These are phyloP conservation scores for Candida chilensis DNA, from an alignment of 805 yeast genomes.

Conservation along the genomic window DNA sequence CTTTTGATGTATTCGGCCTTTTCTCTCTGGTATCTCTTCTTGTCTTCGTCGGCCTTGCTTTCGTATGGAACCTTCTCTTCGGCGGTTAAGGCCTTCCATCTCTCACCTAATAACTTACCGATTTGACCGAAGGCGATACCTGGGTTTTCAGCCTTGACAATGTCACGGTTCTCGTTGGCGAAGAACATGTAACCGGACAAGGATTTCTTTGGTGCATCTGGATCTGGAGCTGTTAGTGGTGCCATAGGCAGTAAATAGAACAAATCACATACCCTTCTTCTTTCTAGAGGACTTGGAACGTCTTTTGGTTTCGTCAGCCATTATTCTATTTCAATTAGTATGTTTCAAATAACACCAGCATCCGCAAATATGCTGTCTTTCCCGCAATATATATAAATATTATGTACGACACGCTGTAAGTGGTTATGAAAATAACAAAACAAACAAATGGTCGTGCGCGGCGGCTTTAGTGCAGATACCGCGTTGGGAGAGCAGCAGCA, in stretches of 20 bases:
- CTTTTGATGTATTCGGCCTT: constrained; percentile 73
- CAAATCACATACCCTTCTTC: constrained; percentile 21
- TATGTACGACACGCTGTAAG: too few species aligned
- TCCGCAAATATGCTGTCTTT: too few species aligned
- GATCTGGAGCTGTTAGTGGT: constrained; percentile 35
- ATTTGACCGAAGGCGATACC: constrained; percentile 94
- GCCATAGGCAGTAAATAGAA: background rate
- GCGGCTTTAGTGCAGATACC: too few species aligned
- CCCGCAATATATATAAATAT: too few species aligned
- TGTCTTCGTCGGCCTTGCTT: constrained; percentile 89
- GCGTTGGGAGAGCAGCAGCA: too few species aligned
- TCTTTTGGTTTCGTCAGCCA: constrained; percentile 26
- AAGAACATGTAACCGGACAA: constrained; percentile 98
- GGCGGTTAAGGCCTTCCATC: constrained; percentile 84
- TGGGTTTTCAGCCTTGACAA: constrained; percentile 92
- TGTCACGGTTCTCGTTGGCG: constrained; percentile 95
- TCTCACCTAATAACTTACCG: constrained; percentile 91
- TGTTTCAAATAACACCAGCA: too few species aligned
- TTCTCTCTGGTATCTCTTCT: constrained; percentile 95
- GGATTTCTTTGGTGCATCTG: constrained; percentile 99
- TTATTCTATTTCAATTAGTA: too few species aligned
- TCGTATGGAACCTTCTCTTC: constrained; percentile 88
- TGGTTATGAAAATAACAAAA: too few species aligned
- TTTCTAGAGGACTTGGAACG: constrained; percentile 25
- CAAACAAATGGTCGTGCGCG: too few species aligned